Base-by-base conservation (phyloP, 148 eudicot species). In the Rhododendron molle region DNA sequence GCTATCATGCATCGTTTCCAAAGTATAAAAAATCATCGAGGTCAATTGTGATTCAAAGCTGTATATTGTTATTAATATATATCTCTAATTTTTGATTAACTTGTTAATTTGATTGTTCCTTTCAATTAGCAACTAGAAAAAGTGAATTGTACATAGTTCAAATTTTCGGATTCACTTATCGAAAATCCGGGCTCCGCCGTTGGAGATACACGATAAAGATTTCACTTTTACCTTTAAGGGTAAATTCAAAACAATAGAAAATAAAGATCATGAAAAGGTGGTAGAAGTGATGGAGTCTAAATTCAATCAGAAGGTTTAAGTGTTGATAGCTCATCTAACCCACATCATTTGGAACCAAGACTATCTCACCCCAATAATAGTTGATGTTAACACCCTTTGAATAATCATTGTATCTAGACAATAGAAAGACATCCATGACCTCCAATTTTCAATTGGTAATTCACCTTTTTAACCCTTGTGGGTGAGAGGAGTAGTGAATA, bases 321-420 rank as follows among this genome's bases (percentile, higher is more conserved):
- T 32, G 38, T 49, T 79, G 82, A 79, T 47, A 79, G 82, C 82
- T 28, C 62, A 49, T 79, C 82, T 46, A 28, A 65, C 38, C 82
- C 82, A 79, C 26, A 79, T 79, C 82, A 79, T 49, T 79, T 49
- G 18, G 23, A 79, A 28, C 44, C 38, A 1, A 13, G 36, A 47
- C 47, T 11, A 28, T 26, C 38, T 58, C 13, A 46, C 82, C 34
- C 60, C 82, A n/a, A 26, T 47, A 47, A 44, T 49, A 49, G 13
- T 28, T 12, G 60, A 3, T 9, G 32, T 46, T n/a, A 77, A 77
- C 52, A 0, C 7, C 21, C 10, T 77, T 77, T 44, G 26, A 77
- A 40, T 21, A 44, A 40, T 23, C 44, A 77, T 77, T 21, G 10
- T 18, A 3, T 76, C 23, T 76, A 21, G 18, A 21, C 16, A 23